phyloP scores from a whole-genome alignment of 768 basidiomycete species.

The Lactarius hengduanensis region DNA sequence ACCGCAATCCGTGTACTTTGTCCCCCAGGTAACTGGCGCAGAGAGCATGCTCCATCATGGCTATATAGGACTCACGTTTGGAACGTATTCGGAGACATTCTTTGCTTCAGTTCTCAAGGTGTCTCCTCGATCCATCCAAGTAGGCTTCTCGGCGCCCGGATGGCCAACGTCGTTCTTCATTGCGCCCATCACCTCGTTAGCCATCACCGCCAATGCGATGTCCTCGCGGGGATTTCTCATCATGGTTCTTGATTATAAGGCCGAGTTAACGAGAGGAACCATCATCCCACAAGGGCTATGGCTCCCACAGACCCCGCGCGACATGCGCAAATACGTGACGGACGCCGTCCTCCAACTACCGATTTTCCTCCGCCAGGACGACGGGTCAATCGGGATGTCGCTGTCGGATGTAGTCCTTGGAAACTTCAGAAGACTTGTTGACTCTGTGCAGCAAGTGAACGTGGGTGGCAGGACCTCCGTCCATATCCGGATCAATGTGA shows the following conservation, averaged over 20 bases:
- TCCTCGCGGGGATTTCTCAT: constrained; percentile 22
- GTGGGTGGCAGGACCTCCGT: constrained; percentile 28
- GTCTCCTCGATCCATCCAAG: constrained; percentile 20
- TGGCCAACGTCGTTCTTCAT: constrained; percentile 24
- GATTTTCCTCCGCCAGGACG: constrained; percentile 27
- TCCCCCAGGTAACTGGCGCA: constrained; percentile 13
- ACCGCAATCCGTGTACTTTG: background rate
- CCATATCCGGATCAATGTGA: constrained; percentile 27
- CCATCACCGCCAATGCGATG: constrained; percentile 20
- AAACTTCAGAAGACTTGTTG: constrained; percentile 23
- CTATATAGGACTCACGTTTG: constrained; percentile 21
- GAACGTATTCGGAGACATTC: constrained; percentile 16
- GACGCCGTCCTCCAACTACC: constrained; percentile 26
- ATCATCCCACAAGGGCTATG: constrained; percentile 26
- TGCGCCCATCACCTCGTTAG: constrained; percentile 5
- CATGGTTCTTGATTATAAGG: constrained; percentile 26
- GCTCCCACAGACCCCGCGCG: constrained; percentile 25
- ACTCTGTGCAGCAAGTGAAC: constrained; percentile 18
- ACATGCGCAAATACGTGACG: constrained; percentile 26
- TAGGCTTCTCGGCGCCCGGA: constrained; percentile 22
- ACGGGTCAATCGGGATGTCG: constrained; percentile 26
- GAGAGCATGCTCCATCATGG: constrained; percentile 21
- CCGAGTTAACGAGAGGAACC: constrained; percentile 14
- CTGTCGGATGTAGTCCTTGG: constrained; percentile 25
- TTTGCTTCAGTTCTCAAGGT: constrained; percentile 15